Conservation (phyloP, 176 grass and related monocot species). For the Lolium perenne region DNA sequence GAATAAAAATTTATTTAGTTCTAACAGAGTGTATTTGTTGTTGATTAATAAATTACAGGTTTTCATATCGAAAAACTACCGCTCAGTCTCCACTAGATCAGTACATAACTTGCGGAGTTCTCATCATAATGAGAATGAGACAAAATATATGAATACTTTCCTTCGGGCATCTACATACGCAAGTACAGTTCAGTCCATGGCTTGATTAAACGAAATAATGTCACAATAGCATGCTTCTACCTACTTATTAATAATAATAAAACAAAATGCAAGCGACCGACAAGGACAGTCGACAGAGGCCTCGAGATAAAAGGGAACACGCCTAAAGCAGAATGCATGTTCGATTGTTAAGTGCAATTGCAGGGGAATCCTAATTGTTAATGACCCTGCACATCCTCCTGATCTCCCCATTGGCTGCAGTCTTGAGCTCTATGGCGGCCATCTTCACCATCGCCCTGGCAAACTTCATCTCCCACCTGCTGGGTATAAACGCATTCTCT, state of each 20-base stretch:
- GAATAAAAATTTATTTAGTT: neutral
- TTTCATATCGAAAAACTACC: too few species aligned
- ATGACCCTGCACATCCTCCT: conserved; percentile 39
- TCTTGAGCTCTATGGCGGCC: conserved; percentile 49
- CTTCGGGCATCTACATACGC: neutral
- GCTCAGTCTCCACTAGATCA: too few species aligned
- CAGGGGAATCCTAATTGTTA: conserved; percentile 5
- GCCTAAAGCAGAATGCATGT: neutral
- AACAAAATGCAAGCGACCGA: neutral
- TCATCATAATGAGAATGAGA: neutral
- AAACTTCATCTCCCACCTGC: conserved; percentile 35
- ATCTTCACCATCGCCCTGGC: conserved; percentile 50
- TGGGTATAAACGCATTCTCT: neutral
- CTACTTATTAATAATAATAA: neutral
- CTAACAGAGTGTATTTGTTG: neutral
- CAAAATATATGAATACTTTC: neutral
- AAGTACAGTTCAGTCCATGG: neutral
- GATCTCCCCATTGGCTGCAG: conserved; percentile 40
- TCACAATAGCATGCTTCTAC: neutral
- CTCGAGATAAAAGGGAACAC: neutral
- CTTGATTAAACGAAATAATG: neutral
- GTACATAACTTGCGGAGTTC: neutral
- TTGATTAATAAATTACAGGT: neutral
- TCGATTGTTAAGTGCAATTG: neutral
- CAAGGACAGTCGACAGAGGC: neutral